Conservation (phyloP, 306 rosid genomes). For the Vachellia pachyceras region DNA sequence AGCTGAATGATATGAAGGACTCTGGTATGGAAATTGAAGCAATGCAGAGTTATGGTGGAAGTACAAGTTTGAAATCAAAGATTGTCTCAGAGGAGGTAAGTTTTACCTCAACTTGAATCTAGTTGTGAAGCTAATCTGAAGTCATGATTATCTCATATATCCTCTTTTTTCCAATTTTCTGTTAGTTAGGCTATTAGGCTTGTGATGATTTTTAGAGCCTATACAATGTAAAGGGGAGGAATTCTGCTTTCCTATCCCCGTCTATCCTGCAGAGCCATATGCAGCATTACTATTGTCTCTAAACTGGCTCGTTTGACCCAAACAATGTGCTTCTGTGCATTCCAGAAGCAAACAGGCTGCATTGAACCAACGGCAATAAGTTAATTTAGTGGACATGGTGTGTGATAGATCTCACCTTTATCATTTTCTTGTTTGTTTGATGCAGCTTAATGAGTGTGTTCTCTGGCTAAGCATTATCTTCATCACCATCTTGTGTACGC, state of each 20-base stretch:
- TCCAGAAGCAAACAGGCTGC: slow-evolving; percentile 17
- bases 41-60: slow-evolving; percentile 82
- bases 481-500: slow-evolving; percentile 95
- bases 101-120: slow-evolving; percentile 21
- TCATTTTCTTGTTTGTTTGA: slow-evolving; percentile 25
- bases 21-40: slow-evolving; percentile 80
- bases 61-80: slow-evolving; percentile 84
- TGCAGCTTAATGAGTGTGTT: slow-evolving; percentile 94
- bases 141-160: slow-evolving; percentile 32
- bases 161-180: not conserved
- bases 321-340: slow-evolving; percentile 3
- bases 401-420: slow-evolving; percentile 17
- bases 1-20: slow-evolving; percentile 78
- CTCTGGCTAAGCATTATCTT: slow-evolving; percentile 92
- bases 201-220: not conserved
- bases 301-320: slow-evolving; percentile 5
- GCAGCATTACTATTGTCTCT: not conserved
- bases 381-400: not conserved
- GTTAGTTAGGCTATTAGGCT: slow-evolving; percentile 26
- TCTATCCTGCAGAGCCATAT: not conserved
- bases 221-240: not conserved
- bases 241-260: not conserved
- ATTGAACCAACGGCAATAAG: not conserved
- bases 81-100: slow-evolving; percentile 78
- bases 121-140: slow-evolving; percentile 9